Conservation (phyloP, 2,329 filamentous ascomycete genomes). For the Penicillium palitans region DNA sequence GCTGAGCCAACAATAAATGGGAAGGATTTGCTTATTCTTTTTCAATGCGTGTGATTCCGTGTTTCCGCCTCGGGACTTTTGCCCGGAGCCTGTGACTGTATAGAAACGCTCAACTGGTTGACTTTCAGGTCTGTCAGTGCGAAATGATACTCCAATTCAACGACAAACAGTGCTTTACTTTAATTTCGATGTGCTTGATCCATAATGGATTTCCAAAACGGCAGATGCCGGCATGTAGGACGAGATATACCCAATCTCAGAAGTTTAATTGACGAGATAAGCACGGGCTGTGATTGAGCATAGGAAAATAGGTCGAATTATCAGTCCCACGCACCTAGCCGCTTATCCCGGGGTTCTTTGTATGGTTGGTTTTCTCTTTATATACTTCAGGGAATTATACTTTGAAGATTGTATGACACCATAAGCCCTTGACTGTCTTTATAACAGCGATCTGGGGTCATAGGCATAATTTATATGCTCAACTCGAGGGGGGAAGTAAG, state of each 20-base stretch:
- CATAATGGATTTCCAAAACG: neutral
- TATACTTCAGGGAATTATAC: neutral
- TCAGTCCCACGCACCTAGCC: neutral
- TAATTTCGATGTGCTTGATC: neutral
- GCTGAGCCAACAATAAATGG: conserved; percentile 33
- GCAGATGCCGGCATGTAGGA: neutral
- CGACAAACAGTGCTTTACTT: conserved; percentile 11
- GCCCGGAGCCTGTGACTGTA: conserved; percentile 33
- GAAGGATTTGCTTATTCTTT: conserved; percentile 26
- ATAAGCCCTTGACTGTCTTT: neutral
- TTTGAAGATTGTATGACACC: neutral
- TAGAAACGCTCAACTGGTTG: conserved; percentile 34
- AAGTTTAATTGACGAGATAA: neutral
- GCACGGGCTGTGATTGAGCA: neutral
- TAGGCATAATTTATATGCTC: neutral
- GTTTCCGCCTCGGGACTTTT: conserved; percentile 26
- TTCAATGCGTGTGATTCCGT: conserved; percentile 30
- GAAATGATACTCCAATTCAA: conserved; percentile 32
- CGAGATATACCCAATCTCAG: neutral
- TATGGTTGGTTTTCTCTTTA: neutral
- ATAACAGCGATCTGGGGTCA: too few species aligned
- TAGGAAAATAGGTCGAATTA: neutral
- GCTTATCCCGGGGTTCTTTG: neutral
- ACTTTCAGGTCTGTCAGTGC: conserved; percentile 20
- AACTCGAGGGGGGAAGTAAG: too few species aligned